Evolutionary conservation across 1,139 yeast species (phyloP).

Genomic region (Schwanniomyces etchellsii): DNA sequence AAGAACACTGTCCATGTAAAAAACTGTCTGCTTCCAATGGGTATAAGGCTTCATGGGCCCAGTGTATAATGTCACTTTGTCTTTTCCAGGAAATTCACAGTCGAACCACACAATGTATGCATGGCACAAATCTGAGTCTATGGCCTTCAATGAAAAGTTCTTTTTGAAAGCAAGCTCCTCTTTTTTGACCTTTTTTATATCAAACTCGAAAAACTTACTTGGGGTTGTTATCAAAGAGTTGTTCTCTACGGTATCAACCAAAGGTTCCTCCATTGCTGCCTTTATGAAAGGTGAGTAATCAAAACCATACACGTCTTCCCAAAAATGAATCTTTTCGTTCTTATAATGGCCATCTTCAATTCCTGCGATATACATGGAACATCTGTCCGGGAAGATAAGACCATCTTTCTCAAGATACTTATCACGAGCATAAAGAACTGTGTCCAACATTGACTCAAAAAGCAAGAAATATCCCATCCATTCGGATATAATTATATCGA

Average conservation of each 20-base stretch:
- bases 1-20: constrained; percentile 80
- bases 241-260: constrained; percentile 88
- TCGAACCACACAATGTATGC: constrained; percentile 96
- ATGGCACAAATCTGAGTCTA: constrained; percentile 76
- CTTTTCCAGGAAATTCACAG: constrained; percentile 69
- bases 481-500: constrained; percentile 93
- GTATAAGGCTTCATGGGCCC: constrained; percentile 81
- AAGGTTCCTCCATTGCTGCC: constrained; percentile 85
- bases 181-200: constrained; percentile 80
- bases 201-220: constrained; percentile 70
- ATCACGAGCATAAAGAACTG: constrained; percentile 93
- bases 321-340: constrained; percentile 85
- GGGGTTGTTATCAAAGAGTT: constrained; percentile 71
- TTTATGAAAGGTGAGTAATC: constrained; percentile 74
- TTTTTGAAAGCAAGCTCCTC: constrained; percentile 75
- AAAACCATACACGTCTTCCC: constrained; percentile 97
- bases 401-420: constrained; percentile 83
- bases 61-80: constrained; percentile 63
- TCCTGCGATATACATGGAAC: constrained; percentile 85
- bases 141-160: constrained; percentile 64
- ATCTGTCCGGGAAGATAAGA: constrained; percentile 90
- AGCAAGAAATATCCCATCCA: constrained; percentile 99
- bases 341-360: constrained; percentile 94
- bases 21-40: constrained; percentile 97
- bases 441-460: constrained; percentile 97